Percentiles rank a stretch among this genome's conserved stretches.
Conservation (phyloP, 129 eudicot genomes). For the Tagetes erecta region DNA sequence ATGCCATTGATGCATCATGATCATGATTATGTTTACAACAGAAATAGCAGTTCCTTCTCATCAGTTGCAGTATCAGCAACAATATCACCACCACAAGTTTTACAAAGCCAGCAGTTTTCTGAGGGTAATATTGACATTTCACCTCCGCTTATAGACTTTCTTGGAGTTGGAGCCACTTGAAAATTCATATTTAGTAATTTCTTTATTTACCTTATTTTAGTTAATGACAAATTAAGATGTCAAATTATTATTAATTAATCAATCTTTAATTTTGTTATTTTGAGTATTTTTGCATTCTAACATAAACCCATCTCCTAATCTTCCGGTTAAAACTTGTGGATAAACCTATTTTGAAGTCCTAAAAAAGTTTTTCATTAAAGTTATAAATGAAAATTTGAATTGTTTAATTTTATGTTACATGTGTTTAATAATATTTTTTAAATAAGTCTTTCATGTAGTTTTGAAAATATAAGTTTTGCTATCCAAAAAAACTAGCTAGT, state of each 20-base stretch:
- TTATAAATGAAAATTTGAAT: no score
- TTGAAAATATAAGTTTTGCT: no score
- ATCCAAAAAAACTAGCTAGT: no score
- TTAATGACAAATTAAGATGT: not conserved
- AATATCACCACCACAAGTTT: conserved; percentile 49
- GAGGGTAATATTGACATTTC: conserved; percentile 48
- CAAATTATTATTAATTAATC: not conserved
- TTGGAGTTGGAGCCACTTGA: conserved; percentile 95
- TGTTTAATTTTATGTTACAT: no score
- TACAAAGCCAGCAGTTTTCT: conserved; percentile 38
- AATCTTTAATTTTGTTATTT: not conserved
- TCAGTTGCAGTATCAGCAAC: conserved; percentile 26
- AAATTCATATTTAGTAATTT: conserved; percentile 20
- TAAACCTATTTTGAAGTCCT: not conserved
- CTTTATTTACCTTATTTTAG: not conserved
- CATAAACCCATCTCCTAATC: not conserved
- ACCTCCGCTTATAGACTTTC: conserved; percentile 91
- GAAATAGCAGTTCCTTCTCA: conserved; percentile 35
- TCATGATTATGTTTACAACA: conserved; percentile 24
- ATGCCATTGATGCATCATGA: conserved; percentile 34
- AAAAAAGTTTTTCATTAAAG: no score
- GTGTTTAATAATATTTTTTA: no score
- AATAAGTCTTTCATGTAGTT: no score
- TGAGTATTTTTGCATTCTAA: not conserved
- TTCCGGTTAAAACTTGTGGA: no score